phyloP scores from a whole-genome alignment of 305 asterid species.

The Euphrasia arctica region DNA sequence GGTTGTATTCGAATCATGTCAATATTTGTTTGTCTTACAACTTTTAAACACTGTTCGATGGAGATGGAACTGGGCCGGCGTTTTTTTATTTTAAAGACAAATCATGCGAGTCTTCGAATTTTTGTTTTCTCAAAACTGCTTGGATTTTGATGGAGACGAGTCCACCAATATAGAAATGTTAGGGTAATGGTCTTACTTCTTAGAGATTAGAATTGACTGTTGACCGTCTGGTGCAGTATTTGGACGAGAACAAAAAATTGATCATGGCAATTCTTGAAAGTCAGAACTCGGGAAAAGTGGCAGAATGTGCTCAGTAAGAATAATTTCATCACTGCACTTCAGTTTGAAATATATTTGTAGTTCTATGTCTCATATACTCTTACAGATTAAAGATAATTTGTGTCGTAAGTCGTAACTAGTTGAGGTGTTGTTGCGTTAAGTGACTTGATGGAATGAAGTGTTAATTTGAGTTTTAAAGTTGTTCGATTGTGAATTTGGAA shows the following conservation, averaged over 20 bases:
- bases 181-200: background rate
- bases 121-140: too few relatives aligned
- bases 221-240: slow-evolving; percentile 46
- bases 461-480: too few relatives aligned
- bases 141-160: too few relatives aligned
- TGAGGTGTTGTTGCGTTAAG: too few relatives aligned
- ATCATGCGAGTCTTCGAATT: background rate
- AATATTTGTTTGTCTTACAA: too few relatives aligned
- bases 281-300: slow-evolving; percentile 71
- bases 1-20: too few relatives aligned
- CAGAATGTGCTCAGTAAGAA: slow-evolving; percentile 87
- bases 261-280: slow-evolving; percentile 82
- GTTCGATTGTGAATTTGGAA: slow-evolving; percentile 5
- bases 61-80: too few relatives aligned
- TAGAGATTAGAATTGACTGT: background rate
- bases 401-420: background rate
- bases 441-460: too few relatives aligned
- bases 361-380: slow-evolving; percentile 1
- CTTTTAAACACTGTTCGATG: too few relatives aligned
- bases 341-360: slow-evolving; percentile 16
- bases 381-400: background rate
- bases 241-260: slow-evolving; percentile 86
- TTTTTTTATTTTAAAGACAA: background rate
- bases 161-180: background rate
- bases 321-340: too few relatives aligned